These are phyloP conservation scores for Lentinula boryana DNA, from an alignment of 768 basidiomycete species.

Conservation along the genomic window DNA sequence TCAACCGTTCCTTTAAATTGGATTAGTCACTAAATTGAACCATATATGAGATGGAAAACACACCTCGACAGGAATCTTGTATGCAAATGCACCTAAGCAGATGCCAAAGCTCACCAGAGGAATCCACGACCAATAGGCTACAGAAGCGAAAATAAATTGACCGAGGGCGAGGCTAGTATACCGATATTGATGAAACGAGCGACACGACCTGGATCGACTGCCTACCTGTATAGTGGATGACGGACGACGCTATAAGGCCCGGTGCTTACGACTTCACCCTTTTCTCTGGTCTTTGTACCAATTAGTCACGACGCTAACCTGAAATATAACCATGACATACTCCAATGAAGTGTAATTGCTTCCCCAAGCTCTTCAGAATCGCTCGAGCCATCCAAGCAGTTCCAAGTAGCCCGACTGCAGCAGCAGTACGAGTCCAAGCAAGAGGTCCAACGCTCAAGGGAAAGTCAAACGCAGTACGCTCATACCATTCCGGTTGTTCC, in stretches of 20 bases:
- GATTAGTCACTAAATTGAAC: not conserved
- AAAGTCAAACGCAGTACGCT: slow-evolving; percentile 15
- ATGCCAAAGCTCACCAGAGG: slow-evolving; percentile 22
- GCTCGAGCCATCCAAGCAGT: slow-evolving; percentile 11
- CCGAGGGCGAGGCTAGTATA: slow-evolving; percentile 13
- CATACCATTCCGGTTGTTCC: slow-evolving; percentile 30
- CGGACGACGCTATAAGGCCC: slow-evolving; percentile 31
- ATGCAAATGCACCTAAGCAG: slow-evolving; percentile 17
- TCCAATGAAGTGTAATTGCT: slow-evolving; percentile 25
- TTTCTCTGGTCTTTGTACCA: slow-evolving; percentile 16
- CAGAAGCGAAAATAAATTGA: slow-evolving; percentile 17
- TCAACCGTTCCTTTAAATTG: slow-evolving; percentile 20
- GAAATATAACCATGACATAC: slow-evolving; percentile 10
- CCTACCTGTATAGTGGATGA: slow-evolving; percentile 29
- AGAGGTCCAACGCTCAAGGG: slow-evolving; percentile 15
- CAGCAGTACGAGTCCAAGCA: slow-evolving; percentile 18
- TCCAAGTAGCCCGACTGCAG: slow-evolving; percentile 18
- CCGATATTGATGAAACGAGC: not conserved
- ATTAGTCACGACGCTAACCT: not conserved
- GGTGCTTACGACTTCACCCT: slow-evolving; percentile 18
- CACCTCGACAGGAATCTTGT: slow-evolving; percentile 29
- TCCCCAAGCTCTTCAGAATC: slow-evolving; percentile 16
- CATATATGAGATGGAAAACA: not conserved
- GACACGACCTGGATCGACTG: not conserved
- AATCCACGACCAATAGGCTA: slow-evolving; percentile 28